phyloP scores from a whole-genome alignment of 73 alveolate species.

The Symbiodinium pilosum region DNA sequence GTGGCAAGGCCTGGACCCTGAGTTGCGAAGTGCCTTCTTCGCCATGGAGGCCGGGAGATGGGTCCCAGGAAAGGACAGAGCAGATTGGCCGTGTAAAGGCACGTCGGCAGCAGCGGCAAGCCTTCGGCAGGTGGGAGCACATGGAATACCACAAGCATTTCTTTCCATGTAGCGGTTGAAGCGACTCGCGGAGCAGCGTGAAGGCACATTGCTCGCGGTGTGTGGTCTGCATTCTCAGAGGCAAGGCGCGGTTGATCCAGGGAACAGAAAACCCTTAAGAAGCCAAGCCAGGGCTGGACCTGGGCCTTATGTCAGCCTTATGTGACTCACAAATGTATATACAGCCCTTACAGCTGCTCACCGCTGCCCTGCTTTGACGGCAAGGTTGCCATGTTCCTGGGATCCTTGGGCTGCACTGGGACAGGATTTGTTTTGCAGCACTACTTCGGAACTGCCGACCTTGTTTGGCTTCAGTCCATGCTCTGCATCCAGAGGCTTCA shows the following conservation, averaged over 20 bases:
- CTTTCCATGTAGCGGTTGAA: too few species aligned
- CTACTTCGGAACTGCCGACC: background rate
- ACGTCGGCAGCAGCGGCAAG: constrained; percentile 72
- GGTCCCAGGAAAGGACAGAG: too few species aligned
- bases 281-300: too few species aligned
- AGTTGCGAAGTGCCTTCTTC: background rate
- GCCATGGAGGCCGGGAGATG: constrained; percentile 8
- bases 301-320: too few species aligned
- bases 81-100: background rate
- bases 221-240: constrained; percentile 42
- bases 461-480: too few species aligned
- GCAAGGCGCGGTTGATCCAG: background rate
- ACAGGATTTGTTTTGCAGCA: too few species aligned
- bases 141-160: too few species aligned
- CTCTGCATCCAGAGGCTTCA: constrained; percentile 25
- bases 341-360: too few species aligned
- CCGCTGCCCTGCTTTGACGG: too few species aligned
- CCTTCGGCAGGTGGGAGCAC: constrained; percentile 31
- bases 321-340: too few species aligned
- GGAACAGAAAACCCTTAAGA: too few species aligned
- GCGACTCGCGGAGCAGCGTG: background rate
- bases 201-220: constrained; percentile 70
- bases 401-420: constrained; percentile 13
- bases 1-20: background rate
- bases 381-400: constrained; percentile 82